phyloP scores from a whole-genome alignment of 2,329 filamentous ascomycete species.

The Colletotrichum orchidophilum region DNA sequence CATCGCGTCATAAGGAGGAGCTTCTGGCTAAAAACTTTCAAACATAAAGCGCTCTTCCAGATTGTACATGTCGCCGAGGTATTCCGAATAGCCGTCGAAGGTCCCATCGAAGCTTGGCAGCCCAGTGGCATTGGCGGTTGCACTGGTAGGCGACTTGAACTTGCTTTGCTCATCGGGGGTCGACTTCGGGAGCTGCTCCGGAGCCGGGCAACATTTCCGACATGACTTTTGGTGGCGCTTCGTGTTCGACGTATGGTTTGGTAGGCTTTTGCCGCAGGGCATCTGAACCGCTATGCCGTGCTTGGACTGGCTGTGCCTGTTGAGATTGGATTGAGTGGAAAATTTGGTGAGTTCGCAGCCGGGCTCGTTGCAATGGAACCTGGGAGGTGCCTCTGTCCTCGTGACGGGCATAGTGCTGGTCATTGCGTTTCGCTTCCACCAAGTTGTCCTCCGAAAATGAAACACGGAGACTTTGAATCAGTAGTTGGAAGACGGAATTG shows the following conservation, averaged over 20 bases:
- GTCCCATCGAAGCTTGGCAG: no score
- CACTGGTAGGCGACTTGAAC: no score
- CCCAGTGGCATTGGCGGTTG: no score
- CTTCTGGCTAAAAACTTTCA: no score
- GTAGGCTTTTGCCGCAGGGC: neutral
- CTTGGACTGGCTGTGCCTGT: neutral
- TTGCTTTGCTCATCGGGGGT: neutral
- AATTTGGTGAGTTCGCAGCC: neutral
- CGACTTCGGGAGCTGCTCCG: neutral
- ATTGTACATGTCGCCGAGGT: no score
- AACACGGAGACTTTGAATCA: no score
- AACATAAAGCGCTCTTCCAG: no score
- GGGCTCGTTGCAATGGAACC: accelerated
- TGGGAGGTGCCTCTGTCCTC: accelerated
- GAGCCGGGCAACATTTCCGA: neutral
- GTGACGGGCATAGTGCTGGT: neutral
- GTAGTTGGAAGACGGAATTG: no score
- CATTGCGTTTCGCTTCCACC: neutral
- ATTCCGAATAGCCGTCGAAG: no score
- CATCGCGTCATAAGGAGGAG: no score
- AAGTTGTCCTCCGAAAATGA: no score
- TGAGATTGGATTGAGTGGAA: neutral
- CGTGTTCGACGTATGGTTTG: neutral
- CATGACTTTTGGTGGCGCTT: neutral
- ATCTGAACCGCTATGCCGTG: neutral